A percentile compares a stretch with the other conserved stretches of the same genome.
Conservation (phyloP, 257 asterid genomes). For the Solanum pimpinellifolium region DNA sequence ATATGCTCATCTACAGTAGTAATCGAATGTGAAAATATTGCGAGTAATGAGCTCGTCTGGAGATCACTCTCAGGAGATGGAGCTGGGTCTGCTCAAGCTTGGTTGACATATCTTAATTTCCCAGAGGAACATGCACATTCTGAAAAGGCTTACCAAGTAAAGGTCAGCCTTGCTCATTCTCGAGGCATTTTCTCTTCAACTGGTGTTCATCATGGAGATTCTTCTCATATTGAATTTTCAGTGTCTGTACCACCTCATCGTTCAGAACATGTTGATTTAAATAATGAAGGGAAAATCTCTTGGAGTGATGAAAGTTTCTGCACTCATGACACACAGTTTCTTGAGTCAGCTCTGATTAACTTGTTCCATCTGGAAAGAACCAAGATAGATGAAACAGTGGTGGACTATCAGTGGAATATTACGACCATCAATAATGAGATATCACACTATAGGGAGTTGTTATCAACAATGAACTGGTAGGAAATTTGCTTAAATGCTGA, state of each 20-base stretch:
- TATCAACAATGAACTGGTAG: slow-evolving; percentile 66
- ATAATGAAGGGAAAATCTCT: slow-evolving; percentile 23
- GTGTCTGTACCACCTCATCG: slow-evolving; percentile 24
- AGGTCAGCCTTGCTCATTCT: slow-evolving; percentile 31
- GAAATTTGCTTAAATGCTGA: slow-evolving; percentile 3
- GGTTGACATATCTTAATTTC: slow-evolving; percentile 51
- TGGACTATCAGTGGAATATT: slow-evolving; percentile 28
- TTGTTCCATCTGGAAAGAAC: slow-evolving; percentile 30
- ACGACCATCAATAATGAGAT: slow-evolving; percentile 55
- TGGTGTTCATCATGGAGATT: slow-evolving; percentile 35
- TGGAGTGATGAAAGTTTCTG: slow-evolving; percentile 52
- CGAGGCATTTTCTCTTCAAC: slow-evolving; percentile 51
- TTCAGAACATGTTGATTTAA: slow-evolving; percentile 21
- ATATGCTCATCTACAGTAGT: slow-evolving; percentile 58
- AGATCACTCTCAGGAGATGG: slow-evolving; percentile 46
- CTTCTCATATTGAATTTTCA: slow-evolving; percentile 40
- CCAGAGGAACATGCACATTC: slow-evolving; percentile 34
- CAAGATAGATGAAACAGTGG: slow-evolving; percentile 16
- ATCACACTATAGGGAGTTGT: slow-evolving; percentile 56
- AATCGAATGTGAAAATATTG: slow-evolving; percentile 40
- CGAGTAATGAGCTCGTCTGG: slow-evolving; percentile 39
- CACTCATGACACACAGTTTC: slow-evolving; percentile 20
- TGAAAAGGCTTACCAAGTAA: slow-evolving; percentile 37
- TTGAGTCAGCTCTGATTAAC: slow-evolving; percentile 21
- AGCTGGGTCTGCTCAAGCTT: slow-evolving; percentile 45